Conservation (phyloP, 768 basidiomycete species). For the Pleurotus eryngii region DNA sequence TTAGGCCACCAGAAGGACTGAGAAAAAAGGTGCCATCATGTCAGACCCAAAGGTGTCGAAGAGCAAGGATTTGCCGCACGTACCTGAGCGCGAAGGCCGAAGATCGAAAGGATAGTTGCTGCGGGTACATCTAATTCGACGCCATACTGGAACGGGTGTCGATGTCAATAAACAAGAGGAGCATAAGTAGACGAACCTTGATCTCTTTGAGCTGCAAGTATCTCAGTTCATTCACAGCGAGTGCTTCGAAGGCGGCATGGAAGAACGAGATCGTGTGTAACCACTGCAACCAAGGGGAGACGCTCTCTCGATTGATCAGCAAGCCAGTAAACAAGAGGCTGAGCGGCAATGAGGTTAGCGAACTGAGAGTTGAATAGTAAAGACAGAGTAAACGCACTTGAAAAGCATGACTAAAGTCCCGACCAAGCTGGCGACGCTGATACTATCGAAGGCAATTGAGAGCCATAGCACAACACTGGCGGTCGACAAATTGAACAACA, state of each 20-base stretch:
- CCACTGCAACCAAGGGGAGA: conserved; percentile 73
- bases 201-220: conserved; percentile 91
- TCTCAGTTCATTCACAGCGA: conserved; percentile 95
- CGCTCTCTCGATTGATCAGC: conserved; percentile 89
- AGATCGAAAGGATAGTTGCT: conserved; percentile 90
- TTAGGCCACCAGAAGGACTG: conserved; percentile 99
- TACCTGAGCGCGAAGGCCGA: conserved; percentile 87
- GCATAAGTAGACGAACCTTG: conserved; percentile 51
- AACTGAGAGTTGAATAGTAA: not conserved
- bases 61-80: conserved; percentile 17
- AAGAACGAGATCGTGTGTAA: conserved; percentile 93
- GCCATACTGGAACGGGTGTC: conserved; percentile 63
- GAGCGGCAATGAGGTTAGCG: conserved; percentile 6
- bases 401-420: conserved; percentile 97
- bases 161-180: not conserved
- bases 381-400: conserved; percentile 63
- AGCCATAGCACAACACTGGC: conserved; percentile 89
- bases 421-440: conserved; percentile 87
- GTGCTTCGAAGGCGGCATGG: conserved; percentile 96
- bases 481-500: conserved; percentile 95
- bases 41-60: not conserved
- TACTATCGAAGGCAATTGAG: conserved; percentile 84
- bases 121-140: conserved; percentile 96
- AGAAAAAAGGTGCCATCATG: not conserved
- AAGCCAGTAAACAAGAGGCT: conserved; percentile 95